These are phyloP conservation scores for Fusarium brevicatenulatum DNA, from an alignment of 2,329 filamentous ascomycete species.

Conservation along the genomic window DNA sequence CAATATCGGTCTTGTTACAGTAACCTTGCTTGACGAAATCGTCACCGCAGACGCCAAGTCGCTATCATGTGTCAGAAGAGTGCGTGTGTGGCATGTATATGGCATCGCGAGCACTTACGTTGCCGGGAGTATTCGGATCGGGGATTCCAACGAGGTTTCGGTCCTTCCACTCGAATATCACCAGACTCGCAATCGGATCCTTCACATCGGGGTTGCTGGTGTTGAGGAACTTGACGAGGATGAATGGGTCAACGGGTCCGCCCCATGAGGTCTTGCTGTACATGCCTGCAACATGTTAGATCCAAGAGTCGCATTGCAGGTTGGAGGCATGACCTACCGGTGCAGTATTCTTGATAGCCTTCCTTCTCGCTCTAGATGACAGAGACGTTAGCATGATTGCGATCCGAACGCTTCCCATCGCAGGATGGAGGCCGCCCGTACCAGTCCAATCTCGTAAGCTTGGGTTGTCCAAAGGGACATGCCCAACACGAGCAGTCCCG, in stretches of 20 bases:
- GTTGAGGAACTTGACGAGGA: constrained; percentile 81
- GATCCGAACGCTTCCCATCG: background rate
- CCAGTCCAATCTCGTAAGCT: constrained; percentile 68
- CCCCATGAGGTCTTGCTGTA: constrained; percentile 92
- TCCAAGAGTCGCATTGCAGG: background rate
- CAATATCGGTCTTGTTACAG: constrained; percentile 82
- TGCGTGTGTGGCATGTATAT: background rate
- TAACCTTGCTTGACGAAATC: constrained; percentile 73
- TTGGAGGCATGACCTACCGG: constrained; percentile 55
- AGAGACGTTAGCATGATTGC: constrained; percentile 36
- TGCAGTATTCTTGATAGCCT: constrained; percentile 83
- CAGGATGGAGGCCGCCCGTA: constrained; percentile 48
- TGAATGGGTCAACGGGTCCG: constrained; percentile 87
- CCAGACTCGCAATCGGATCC: constrained; percentile 82
- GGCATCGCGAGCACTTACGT: constrained; percentile 55
- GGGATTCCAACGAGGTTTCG: constrained; percentile 79
- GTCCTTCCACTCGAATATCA: constrained; percentile 96
- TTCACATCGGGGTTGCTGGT: constrained; percentile 64
- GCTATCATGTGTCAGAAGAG: constrained; percentile 42
- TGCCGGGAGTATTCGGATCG: constrained; percentile 61
- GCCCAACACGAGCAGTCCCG: constrained; percentile 62
- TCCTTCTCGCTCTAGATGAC: constrained; percentile 74
- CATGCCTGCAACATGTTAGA: constrained; percentile 71
- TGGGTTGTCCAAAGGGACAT: constrained; percentile 64
- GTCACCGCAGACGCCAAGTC: constrained; percentile 76